phyloP scores from a whole-genome alignment of 2,329 filamentous ascomycete species.

The Lachnellula willkommii region DNA sequence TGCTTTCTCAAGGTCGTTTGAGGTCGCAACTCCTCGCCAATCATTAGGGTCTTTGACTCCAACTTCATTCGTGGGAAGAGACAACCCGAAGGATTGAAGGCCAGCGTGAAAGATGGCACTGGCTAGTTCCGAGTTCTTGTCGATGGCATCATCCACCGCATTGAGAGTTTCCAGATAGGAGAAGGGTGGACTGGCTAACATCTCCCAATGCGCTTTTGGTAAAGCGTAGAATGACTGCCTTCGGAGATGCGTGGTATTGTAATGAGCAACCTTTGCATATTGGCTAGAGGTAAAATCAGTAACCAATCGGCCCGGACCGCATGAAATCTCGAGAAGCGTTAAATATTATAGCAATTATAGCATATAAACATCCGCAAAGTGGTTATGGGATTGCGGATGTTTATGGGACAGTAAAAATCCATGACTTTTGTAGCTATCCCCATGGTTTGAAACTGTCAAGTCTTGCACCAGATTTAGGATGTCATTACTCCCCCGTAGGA shows the following conservation, averaged over 20 bases:
- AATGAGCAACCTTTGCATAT: slow-evolving; percentile 79
- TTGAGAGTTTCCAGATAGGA: slow-evolving; percentile 73
- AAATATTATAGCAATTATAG: no score
- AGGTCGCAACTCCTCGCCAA: slow-evolving; percentile 67
- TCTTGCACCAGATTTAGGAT: no score
- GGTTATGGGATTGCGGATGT: no score
- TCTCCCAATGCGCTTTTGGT: slow-evolving; percentile 74
- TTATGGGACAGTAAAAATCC: no score
- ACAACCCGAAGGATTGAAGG: slow-evolving; percentile 59
- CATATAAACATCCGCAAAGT: no score
- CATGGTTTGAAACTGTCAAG: no score
- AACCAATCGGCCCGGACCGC: background rate
- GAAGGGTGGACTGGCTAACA: slow-evolving; percentile 77
- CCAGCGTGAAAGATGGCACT: slow-evolving; percentile 69
- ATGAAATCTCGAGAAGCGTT: no score
- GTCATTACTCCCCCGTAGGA: no score
- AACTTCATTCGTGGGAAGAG: slow-evolving; percentile 11
- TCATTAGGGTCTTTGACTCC: slow-evolving; percentile 34
- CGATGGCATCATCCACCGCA: slow-evolving; percentile 80
- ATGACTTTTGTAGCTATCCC: no score
- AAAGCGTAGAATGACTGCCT: slow-evolving; percentile 91
- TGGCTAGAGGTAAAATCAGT: slow-evolving; percentile 50
- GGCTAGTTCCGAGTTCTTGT: slow-evolving; percentile 78
- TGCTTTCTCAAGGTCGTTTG: slow-evolving; percentile 80
- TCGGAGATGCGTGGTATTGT: slow-evolving; percentile 84